Evolutionary conservation across 1,284 basidiomycete genomes (phyloP), one percentile per base, ranked within the genome.

Genomic region (Sanghuangporus baumii): DNA sequence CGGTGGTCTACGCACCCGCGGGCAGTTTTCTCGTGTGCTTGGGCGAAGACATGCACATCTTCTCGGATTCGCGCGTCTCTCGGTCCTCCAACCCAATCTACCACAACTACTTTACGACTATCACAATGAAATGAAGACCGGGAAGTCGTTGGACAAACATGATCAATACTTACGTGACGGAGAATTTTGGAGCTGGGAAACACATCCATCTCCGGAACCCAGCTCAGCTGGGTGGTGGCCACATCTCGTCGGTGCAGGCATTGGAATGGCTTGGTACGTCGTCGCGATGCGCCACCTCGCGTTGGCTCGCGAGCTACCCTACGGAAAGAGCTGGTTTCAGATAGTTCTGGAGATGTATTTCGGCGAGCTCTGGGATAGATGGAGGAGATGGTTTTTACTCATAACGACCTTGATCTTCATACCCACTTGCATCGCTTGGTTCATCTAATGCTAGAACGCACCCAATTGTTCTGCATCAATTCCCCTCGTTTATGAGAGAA

Each of bases 11-110:
- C 78, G 81, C 18, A 85, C 88, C 0, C 81, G 85, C 9, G 74
- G 77, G 0, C 81, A 85, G 38, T 79, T 94, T 61, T 74, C 80
- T 11, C 73, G 76, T 7, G 90, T 83, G 4, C 75, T 90, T 18
- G 68, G 68, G 0, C 74, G 77, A 16, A 74, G 72, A 11, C 83
- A 91, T 66, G 82, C 91, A 0, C 82, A 95, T 70, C 77, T 94
- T 34, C 77, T 93, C 36, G 93, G 93, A 0, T 77, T 95, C 26
- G 93, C 87, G n/a, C 79, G 93, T 60, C 78, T 79, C 1, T 81
- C 91, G 0, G 75, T 91, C 8, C 71, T 87, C 2, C 80, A 79
- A 62, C 93, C 93, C 0, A 74, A 84, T 55, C 75, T 93, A 36
- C 88, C 89, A 0, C 67, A 64, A 9, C 61, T 78, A 50, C 70